Base-by-base conservation (phyloP, 192 early-diverging fungal genomes). In the Pilobolus umbonatus region DNA sequence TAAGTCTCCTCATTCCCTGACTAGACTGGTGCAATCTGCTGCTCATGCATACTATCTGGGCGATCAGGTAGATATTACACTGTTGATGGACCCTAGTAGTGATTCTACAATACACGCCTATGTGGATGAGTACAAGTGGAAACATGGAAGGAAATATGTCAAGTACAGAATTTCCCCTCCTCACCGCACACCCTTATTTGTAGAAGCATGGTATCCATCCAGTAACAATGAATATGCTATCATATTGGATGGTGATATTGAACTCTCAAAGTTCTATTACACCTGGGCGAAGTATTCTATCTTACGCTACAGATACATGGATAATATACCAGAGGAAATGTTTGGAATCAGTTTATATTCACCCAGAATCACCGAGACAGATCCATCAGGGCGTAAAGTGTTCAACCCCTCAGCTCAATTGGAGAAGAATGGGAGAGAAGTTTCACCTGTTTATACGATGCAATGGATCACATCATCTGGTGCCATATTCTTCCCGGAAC, bases 311-410 rank as follows among this genome's bases (percentile, higher is more conserved):
- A 65, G 76, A 15, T 84, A 84, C 54, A 44, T 49, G 3, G 38
- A 55, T 12, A 21, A 44, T 0, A 54, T 19, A 35, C 35, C 25
- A 24, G 21, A 12, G 7, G 11, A 35, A 0, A 64, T 82, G 64
- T 80, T 75, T 65, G 82, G 80, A 11, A 57, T 84, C 29, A 80
- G 78, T 58, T 68, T 81, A 34, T 84, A 84, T 51, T 68, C 69
- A 36, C 76, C 78, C 35, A 69, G 72, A 19, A 42, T 73, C 45
- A 64, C 72, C 3, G 80, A 81, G 30, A 74, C 76, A 4, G 66
- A 78, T 34, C 39, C 70, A 1, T 54, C 49, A 25, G 77, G 80
- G 24, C 60, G 73, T 14, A 52, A 63, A 3, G 55, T 66, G 2
- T 82, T 82, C 49, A 61, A 67, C 7, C 78, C 79, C 1, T 47